A percentile compares a stretch with the other conserved stretches of the same genome.
These are phyloP conservation scores for Candida krabiensis DNA, from an alignment of 805 yeast genomes.

Conservation along the genomic window DNA sequence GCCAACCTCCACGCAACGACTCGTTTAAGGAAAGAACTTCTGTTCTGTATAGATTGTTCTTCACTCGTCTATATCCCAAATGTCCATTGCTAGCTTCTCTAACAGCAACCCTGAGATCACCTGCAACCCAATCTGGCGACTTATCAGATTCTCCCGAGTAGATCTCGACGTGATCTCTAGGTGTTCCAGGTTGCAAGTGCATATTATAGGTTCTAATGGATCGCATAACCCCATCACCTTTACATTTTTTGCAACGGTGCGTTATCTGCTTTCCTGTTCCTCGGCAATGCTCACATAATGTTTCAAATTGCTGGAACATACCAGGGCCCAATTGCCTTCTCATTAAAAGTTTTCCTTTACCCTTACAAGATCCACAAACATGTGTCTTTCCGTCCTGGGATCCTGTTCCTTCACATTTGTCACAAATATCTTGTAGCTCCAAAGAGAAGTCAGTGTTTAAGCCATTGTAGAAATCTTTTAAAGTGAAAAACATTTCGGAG, in stretches of 20 bases:
- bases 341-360: slow-evolving; percentile 67
- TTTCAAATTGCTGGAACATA: slow-evolving; percentile 83
- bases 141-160: slow-evolving; percentile 80
- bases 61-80: slow-evolving; percentile 85
- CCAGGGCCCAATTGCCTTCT: slow-evolving; percentile 83
- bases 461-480: slow-evolving; percentile 76
- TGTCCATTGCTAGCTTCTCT: slow-evolving; percentile 55
- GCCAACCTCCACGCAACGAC: slow-evolving; percentile 81
- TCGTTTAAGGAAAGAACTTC: slow-evolving; percentile 75
- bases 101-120: slow-evolving; percentile 68
- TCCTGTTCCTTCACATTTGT: slow-evolving; percentile 80
- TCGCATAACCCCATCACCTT: slow-evolving; percentile 65
- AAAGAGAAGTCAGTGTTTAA: slow-evolving; percentile 56
- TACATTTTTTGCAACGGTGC: slow-evolving; percentile 66
- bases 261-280: slow-evolving; percentile 74
- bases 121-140: slow-evolving; percentile 78
- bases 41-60: slow-evolving; percentile 70
- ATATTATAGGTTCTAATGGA: slow-evolving; percentile 58
- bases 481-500: slow-evolving; percentile 53
- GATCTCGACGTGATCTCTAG: slow-evolving; percentile 56
- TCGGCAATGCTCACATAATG: slow-evolving; percentile 73
- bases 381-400: slow-evolving; percentile 73
- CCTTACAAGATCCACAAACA: slow-evolving; percentile 68
- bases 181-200: slow-evolving; percentile 68
- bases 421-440: slow-evolving; percentile 73